These are phyloP conservation scores for Wickerhamiella galacta DNA, from an alignment of 805 yeast species.

Conservation along the genomic window DNA sequence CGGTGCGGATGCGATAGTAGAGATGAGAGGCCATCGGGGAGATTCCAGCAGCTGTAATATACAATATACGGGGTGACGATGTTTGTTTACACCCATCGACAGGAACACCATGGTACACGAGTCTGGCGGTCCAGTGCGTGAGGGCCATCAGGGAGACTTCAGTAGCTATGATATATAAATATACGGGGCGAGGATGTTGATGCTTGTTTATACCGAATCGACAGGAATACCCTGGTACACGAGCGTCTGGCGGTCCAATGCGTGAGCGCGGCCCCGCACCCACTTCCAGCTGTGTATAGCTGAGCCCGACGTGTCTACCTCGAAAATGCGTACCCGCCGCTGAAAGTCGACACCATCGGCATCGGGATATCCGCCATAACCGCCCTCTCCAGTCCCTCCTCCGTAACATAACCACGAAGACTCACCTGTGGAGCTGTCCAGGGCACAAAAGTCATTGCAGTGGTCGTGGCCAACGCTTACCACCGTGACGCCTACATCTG, in stretches of 20 bases:
- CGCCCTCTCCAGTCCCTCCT: slow-evolving; percentile 90
- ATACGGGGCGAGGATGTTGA: too few species aligned
- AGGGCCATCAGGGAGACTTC: too few species aligned
- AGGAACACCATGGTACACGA: too few species aligned
- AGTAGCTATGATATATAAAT: too few species aligned
- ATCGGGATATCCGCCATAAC: slow-evolving; percentile 65
- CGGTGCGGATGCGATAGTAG: too few species aligned
- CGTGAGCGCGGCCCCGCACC: slow-evolving; percentile 34
- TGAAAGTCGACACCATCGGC: slow-evolving; percentile 42
- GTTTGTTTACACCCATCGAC: too few species aligned
- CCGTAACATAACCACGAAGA: slow-evolving; percentile 81
- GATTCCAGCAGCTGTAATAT: too few species aligned
- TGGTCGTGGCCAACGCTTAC: slow-evolving; percentile 89
- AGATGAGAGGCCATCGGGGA: too few species aligned
- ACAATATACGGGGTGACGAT: too few species aligned
- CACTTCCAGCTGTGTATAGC: slow-evolving; percentile 58
- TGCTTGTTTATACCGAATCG: too few species aligned
- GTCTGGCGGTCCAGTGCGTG: too few species aligned
- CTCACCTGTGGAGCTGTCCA: slow-evolving; percentile 24
- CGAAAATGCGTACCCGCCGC: slow-evolving; percentile 63
- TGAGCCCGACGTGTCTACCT: slow-evolving; percentile 35
- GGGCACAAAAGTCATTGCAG: slow-evolving; percentile 76
- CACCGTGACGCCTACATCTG: slow-evolving; percentile 53
- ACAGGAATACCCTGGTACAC: slow-evolving; percentile 36
- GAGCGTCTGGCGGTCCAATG: slow-evolving; percentile 35